A percentile compares a stretch with the other conserved stretches of the same genome.
These are phyloP conservation scores for Talaromyces liani DNA, from an alignment of 495 filamentous ascomycete species.

Conservation along the genomic window DNA sequence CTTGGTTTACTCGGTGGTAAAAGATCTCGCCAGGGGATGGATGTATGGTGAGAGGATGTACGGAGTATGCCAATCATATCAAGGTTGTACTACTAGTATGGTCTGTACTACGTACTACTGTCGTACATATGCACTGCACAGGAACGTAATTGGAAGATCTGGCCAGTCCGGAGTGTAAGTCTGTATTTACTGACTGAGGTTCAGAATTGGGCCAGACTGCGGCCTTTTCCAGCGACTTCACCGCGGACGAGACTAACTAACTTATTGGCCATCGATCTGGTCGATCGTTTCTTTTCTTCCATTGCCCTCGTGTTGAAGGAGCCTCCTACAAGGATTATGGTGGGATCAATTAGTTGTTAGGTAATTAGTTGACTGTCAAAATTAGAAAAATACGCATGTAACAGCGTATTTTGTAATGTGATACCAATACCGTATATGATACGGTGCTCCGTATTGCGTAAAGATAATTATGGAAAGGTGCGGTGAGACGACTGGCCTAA, in stretches of 20 bases:
- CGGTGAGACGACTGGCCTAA: neutral
- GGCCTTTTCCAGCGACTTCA: neutral
- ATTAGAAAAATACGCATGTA: neutral
- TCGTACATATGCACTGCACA: neutral
- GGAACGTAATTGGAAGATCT: neutral
- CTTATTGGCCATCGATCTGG: neutral
- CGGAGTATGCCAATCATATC: neutral
- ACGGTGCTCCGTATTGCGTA: neutral
- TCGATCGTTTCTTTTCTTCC: neutral
- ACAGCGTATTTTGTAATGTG: neutral
- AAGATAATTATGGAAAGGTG: slow-evolving; percentile 1
- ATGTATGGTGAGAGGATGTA: neutral
- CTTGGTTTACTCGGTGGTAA: neutral
- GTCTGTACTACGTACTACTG: neutral
- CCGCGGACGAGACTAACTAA: neutral
- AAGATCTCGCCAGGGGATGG: neutral
- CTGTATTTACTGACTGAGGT: neutral
- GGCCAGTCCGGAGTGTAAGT: neutral
- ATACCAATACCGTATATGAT: neutral
- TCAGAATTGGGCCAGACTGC: neutral
- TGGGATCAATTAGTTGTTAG: neutral
- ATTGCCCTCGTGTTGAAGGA: neutral
- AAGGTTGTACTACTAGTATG: neutral
- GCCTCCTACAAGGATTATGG: neutral
- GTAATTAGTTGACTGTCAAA: neutral